Conservation (phyloP, 2,329 filamentous ascomycete genomes). For the Pseudogymnoascus sp. region DNA sequence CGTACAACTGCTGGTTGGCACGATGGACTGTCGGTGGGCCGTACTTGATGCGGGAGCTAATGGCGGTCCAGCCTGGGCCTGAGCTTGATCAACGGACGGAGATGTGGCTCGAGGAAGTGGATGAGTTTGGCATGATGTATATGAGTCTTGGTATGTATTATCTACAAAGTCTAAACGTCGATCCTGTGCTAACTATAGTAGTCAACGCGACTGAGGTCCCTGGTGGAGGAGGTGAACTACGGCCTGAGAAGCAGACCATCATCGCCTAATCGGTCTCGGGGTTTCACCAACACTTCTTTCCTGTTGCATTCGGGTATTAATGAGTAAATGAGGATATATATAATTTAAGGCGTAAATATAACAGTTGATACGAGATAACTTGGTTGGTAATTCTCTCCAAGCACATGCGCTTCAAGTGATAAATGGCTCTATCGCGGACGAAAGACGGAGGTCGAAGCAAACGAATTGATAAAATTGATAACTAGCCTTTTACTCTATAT, state of each 20-base stretch:
- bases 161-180: neutral
- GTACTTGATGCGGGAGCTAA: slow-evolving; percentile 28
- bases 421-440: neutral
- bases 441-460: neutral
- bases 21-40: slow-evolving; percentile 27
- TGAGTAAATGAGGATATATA: neutral
- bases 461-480: neutral
- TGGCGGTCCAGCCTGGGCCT: slow-evolving; percentile 23
- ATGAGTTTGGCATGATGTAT: slow-evolving; percentile 35
- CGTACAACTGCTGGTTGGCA: slow-evolving; percentile 29
- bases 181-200: neutral
- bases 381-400: neutral
- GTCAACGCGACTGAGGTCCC: slow-evolving; percentile 3
- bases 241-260: neutral
- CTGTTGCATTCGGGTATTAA: neutral
- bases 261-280: neutral
- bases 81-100: slow-evolving; percentile 28
- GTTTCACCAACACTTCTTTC: neutral
- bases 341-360: neutral
- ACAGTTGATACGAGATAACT: neutral
- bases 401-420: neutral
- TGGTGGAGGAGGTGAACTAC: neutral
- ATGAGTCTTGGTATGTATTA: slow-evolving; percentile 29
- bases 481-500: neutral
- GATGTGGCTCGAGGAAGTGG: slow-evolving; percentile 35